These are phyloP conservation scores for Debaryomyces fabryi DNA, from an alignment of 1,139 yeast genomes.

Conservation along the genomic window DNA sequence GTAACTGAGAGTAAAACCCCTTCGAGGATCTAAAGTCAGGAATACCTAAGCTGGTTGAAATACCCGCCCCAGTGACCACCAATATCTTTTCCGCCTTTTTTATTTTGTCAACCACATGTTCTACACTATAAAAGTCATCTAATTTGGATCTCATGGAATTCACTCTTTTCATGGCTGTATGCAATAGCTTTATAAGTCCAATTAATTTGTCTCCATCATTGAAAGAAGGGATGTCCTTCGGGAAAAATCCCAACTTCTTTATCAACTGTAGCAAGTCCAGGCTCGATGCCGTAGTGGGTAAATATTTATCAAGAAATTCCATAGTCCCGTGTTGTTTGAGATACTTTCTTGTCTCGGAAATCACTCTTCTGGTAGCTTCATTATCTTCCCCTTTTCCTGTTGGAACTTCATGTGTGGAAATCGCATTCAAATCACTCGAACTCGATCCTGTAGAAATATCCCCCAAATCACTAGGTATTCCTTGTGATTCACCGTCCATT, in stretches of 20 bases:
- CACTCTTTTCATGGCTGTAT: slow-evolving; percentile 64
- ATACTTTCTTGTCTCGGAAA: slow-evolving; percentile 53
- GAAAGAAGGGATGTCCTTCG: slow-evolving; percentile 37
- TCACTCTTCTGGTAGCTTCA: slow-evolving; percentile 18
- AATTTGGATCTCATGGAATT: slow-evolving; percentile 55
- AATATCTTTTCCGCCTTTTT: slow-evolving; percentile 60
- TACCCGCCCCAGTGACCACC: slow-evolving; percentile 93
- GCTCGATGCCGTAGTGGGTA: slow-evolving; percentile 61
- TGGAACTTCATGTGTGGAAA: neutral
- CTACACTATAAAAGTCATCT: slow-evolving; percentile 55
- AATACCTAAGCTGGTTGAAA: slow-evolving; percentile 85
- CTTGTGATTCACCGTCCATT: neutral
- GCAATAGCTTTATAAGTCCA: slow-evolving; percentile 52
- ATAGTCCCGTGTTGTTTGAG: slow-evolving; percentile 65
- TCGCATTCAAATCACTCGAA: slow-evolving; percentile 6
- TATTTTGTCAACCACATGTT: slow-evolving; percentile 61
- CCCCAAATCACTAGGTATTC: neutral
- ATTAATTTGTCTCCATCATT: slow-evolving; percentile 48
- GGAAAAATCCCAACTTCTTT: slow-evolving; percentile 54
- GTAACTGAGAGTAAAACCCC: slow-evolving; percentile 77
- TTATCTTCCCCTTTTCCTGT: neutral
- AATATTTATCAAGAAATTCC: slow-evolving; percentile 57
- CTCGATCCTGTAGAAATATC: neutral
- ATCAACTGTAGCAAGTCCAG: slow-evolving; percentile 54
- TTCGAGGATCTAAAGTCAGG: slow-evolving; percentile 91